phyloP scores from a whole-genome alignment of 2,329 filamentous ascomycete species.

The Hypoxylon sp. region DNA sequence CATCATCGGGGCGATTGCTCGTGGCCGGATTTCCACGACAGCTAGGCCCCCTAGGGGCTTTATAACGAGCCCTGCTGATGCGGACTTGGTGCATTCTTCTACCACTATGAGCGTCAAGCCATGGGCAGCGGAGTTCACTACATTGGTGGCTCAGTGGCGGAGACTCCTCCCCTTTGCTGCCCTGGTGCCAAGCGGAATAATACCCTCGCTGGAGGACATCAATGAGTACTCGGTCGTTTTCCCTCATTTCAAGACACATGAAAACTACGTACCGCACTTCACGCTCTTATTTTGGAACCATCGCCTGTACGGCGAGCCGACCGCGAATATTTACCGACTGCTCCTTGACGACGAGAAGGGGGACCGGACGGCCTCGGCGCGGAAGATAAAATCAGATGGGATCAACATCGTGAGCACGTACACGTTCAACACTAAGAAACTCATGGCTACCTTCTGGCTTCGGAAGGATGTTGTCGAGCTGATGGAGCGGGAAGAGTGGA shows the following conservation, averaged over 20 bases:
- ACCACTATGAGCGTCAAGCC: conserved; percentile 28
- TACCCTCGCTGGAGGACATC: conserved; percentile 19
- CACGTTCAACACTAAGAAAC: conserved; percentile 5
- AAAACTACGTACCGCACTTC: no score
- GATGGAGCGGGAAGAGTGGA: conserved; percentile 31
- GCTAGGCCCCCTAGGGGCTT: conserved; percentile 21
- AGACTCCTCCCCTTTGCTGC: conserved; percentile 16
- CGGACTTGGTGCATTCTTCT: conserved; percentile 13
- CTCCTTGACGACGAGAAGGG: conserved; percentile 29
- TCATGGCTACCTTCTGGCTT: conserved; percentile 33
- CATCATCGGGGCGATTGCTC: conserved; percentile 18
- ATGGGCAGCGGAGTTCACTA: conserved; percentile 29
- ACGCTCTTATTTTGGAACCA: conserved; percentile 32
- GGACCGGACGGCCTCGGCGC: conserved; percentile 8
- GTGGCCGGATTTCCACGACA: conserved; percentile 22
- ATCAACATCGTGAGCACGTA: conserved; percentile 25
- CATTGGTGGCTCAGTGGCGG: conserved; percentile 27
- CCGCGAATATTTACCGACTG: conserved; percentile 3
- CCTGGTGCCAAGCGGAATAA: conserved; percentile 6
- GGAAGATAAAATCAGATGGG: conserved; percentile 20
- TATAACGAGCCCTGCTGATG: neutral
- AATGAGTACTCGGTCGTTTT: conserved; percentile 26
- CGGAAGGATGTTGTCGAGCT: conserved; percentile 24
- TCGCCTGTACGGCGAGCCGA: conserved; percentile 15
- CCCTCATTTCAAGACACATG: neutral